Percentiles rank a stretch among this genome's conserved stretches.
phyloP scores from a whole-genome alignment of 352 stramenopile genomes.

The Aphanomyces stellatus region DNA sequence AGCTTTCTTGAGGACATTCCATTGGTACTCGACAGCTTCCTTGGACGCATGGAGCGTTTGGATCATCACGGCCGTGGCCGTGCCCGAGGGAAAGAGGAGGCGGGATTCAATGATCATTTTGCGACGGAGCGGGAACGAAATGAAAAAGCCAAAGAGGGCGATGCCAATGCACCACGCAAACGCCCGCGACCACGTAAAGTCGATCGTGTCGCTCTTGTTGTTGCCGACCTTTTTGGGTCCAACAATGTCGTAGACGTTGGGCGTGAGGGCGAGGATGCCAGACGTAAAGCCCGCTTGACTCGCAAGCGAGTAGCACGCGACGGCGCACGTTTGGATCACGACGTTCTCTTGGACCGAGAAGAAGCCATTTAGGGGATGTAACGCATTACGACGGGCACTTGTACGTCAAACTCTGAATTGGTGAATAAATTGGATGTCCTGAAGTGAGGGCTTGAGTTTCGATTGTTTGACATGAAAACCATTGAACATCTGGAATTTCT shows the following conservation, averaged over 20 bases:
- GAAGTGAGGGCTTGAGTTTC: no score
- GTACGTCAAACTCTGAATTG: no score
- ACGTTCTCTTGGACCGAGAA: conserved; percentile 19
- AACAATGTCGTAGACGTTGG: conserved; percentile 6
- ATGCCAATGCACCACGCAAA: conserved; percentile 14
- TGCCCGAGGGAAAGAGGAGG: conserved; percentile 6
- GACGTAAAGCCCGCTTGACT: conserved; percentile 13
- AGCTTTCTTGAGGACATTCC: conserved; percentile 9
- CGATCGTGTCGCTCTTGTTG: background rate
- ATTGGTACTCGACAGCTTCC: conserved; percentile 14
- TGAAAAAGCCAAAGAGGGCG: conserved; percentile 19
- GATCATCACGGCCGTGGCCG: conserved; percentile 14
- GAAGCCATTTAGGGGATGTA: background rate
- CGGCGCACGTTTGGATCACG: conserved; percentile 14
- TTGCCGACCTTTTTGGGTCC: conserved; percentile 8
- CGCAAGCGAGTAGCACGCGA: conserved; percentile 4
- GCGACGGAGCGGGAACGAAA: conserved; percentile 14
- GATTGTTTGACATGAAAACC: no score
- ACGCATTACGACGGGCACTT: no score
- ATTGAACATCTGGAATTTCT: no score
- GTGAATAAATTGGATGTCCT: no score
- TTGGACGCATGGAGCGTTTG: conserved; percentile 16
- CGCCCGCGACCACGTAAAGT: conserved; percentile 11
- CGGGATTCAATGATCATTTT: conserved; percentile 14
- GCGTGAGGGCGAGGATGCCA: conserved; percentile 1